These are phyloP conservation scores for Didymella exigua DNA, from an alignment of 2,329 filamentous ascomycete genomes.

Conservation along the genomic window DNA sequence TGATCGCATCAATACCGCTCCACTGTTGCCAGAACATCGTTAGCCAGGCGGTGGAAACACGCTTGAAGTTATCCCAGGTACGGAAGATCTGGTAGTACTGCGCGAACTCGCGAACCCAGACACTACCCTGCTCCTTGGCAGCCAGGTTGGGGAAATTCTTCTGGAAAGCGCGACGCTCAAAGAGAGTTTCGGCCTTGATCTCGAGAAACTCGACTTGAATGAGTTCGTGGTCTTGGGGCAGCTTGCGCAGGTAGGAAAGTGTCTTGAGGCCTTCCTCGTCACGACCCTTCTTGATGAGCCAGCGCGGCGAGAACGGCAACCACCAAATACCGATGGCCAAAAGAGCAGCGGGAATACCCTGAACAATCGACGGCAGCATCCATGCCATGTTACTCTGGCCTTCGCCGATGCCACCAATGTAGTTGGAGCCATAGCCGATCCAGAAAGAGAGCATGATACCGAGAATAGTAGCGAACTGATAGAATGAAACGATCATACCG, in stretches of 20 bases:
- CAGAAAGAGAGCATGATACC: conserved; percentile 43
- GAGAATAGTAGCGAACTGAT: conserved; percentile 39
- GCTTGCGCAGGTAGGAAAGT: conserved; percentile 38
- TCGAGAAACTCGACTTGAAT: conserved; percentile 55
- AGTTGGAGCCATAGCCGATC: conserved; percentile 40
- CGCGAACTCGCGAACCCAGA: conserved; percentile 54
- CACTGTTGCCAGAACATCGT: conserved; percentile 59
- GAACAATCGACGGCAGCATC: conserved; percentile 36
- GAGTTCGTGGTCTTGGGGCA: conserved; percentile 39
- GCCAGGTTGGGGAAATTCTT: conserved; percentile 54
- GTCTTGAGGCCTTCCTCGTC: conserved; percentile 31
- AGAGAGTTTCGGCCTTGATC: conserved; percentile 55
- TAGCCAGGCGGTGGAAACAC: conserved; percentile 52
- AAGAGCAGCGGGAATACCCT: conserved; percentile 32
- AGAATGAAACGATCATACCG: conserved; percentile 37
- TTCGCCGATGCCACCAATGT: conserved; percentile 53
- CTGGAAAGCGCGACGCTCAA: conserved; percentile 52
- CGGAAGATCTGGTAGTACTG: conserved; percentile 58
- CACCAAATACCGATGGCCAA: conserved; percentile 36
- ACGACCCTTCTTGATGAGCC: conserved; percentile 35
- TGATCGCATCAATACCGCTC: conserved; percentile 53
- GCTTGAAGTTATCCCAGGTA: conserved; percentile 58
- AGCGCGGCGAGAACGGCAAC: conserved; percentile 35
- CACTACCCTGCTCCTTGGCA: conserved; percentile 51
- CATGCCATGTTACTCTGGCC: conserved; percentile 34